A percentile compares a stretch with the other conserved stretches of the same genome.
These are phyloP conservation scores for Paxillus rubicundulus DNA, from an alignment of 768 basidiomycete species.

Conservation along the genomic window DNA sequence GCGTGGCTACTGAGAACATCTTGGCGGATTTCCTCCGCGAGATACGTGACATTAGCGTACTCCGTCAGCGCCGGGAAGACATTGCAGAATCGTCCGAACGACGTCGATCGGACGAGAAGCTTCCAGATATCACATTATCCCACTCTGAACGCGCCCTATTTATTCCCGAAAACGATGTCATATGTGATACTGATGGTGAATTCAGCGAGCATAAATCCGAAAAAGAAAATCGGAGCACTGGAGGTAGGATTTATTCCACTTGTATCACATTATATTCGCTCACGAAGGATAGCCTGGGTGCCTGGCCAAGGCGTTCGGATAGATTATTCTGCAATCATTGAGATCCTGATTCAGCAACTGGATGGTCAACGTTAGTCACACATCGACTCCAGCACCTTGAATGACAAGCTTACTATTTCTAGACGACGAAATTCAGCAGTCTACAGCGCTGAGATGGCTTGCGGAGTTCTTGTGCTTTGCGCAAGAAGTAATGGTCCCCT, in stretches of 20 bases:
- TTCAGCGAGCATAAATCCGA: conserved; percentile 42
- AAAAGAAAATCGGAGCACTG: conserved; percentile 56
- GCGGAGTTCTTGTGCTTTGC: conserved; percentile 86
- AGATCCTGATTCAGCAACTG: conserved; percentile 87
- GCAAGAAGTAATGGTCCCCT: conserved; percentile 90
- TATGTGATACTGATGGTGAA: conserved; percentile 40
- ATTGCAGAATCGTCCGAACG: conserved; percentile 39
- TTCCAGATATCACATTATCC: conserved; percentile 58
- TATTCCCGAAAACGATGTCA: conserved; percentile 46
- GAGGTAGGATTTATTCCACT: conserved; percentile 43
- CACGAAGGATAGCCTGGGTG: conserved; percentile 61
- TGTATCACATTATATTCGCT: conserved; percentile 1
- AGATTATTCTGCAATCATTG: conserved; percentile 88
- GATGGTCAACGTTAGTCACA: conserved; percentile 70
- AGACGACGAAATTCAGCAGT: conserved; percentile 94
- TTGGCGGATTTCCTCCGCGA: conserved; percentile 89
- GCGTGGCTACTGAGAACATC: conserved; percentile 85
- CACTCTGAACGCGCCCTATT: conserved; percentile 58
- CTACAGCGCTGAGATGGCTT: conserved; percentile 91
- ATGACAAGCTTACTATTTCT: neutral
- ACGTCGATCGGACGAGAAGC: conserved; percentile 47
- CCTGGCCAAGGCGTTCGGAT: conserved; percentile 93
- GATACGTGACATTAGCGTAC: conserved; percentile 78
- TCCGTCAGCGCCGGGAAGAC: conserved; percentile 66
- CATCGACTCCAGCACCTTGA: conserved; percentile 2